Evolutionary conservation across 2,329 filamentous ascomycete species (phyloP).

Genomic region (Orbilia brochopaga): DNA sequence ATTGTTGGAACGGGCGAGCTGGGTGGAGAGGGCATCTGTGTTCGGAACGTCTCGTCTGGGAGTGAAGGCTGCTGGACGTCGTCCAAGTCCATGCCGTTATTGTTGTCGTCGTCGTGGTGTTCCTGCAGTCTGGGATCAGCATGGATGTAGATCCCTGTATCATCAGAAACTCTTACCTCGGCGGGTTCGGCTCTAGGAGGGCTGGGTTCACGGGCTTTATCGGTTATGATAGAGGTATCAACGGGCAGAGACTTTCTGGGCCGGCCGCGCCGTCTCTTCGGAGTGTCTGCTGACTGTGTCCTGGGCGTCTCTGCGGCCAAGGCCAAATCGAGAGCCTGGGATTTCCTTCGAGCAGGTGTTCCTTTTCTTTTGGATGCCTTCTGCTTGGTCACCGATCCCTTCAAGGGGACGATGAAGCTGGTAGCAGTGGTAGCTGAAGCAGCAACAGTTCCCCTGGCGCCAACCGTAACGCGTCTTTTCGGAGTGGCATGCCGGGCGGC

Average conservation of each 20-base stretch:
- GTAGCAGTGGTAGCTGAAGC: too few species aligned
- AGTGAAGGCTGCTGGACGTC: neutral
- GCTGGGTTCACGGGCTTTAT: neutral
- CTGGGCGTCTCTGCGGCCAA: constrained; percentile 15
- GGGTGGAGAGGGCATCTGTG: constrained; percentile 44
- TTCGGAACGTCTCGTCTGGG: constrained; percentile 23
- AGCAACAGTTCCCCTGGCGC: constrained; percentile 13
- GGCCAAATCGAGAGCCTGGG: constrained; percentile 20
- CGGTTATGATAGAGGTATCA: neutral
- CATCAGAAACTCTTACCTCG: neutral
- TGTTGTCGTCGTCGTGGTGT: neutral
- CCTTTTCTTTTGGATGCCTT: constrained; percentile 32
- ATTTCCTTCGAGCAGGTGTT: constrained; percentile 32
- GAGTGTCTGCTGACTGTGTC: constrained; percentile 11
- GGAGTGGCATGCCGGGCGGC: constrained; percentile 13
- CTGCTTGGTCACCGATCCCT: constrained; percentile 38
- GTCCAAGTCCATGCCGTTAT: constrained; percentile 13
- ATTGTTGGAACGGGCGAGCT: constrained; percentile 23
- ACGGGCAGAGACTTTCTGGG: constrained; percentile 38
- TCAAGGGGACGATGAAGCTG: constrained; percentile 20
- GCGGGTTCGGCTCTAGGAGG: neutral
- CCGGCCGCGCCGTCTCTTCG: constrained; percentile 42
- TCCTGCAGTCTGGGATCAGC: too few species aligned
- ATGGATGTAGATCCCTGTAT: too few species aligned
- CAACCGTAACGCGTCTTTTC: constrained; percentile 1